Evolutionary conservation across 179 eudicot genomes (phyloP).

Genomic region (Carnegiea gigantea): DNA sequence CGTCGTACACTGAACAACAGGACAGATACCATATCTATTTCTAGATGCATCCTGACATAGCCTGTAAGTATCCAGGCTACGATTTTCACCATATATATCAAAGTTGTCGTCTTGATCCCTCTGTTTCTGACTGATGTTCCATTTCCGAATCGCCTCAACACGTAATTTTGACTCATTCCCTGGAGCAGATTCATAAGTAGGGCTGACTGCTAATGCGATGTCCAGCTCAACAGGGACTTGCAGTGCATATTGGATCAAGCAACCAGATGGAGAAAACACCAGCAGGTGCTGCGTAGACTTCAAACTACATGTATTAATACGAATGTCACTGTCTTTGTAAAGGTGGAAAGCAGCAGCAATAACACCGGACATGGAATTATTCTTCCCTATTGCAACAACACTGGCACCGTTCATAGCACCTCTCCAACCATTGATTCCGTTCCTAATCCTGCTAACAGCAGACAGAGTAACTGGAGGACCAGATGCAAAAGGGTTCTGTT

Average conservation of each 20-base stretch:
- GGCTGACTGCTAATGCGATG: slow-evolving; percentile 27
- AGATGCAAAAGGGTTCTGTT: slow-evolving; percentile 34
- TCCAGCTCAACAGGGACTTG: slow-evolving; percentile 42
- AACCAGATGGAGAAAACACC: slow-evolving; percentile 72
- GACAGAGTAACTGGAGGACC: slow-evolving; percentile 69
- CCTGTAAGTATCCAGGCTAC: slow-evolving; percentile 45
- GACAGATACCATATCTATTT: slow-evolving; percentile 31
- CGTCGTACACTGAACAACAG: slow-evolving; percentile 24
- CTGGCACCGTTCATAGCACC: slow-evolving; percentile 73
- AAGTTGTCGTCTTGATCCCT: slow-evolving; percentile 57
- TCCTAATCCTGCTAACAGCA: slow-evolving; percentile 74
- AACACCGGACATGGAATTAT: slow-evolving; percentile 50
- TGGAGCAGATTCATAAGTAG: slow-evolving; percentile 34
- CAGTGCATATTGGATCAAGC: slow-evolving; percentile 64
- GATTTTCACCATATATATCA: slow-evolving; percentile 79
- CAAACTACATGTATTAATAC: slow-evolving; percentile 22
- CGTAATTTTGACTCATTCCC: slow-evolving; percentile 54
- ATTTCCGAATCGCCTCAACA: slow-evolving; percentile 71
- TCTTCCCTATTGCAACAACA: slow-evolving; percentile 66
- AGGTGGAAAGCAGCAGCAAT: slow-evolving; percentile 65
- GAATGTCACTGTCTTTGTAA: slow-evolving; percentile 36
- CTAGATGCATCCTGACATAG: slow-evolving; percentile 41
- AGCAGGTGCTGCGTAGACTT: slow-evolving; percentile 56
- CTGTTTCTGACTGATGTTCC: slow-evolving; percentile 79
- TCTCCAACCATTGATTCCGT: slow-evolving; percentile 74